phyloP scores from a whole-genome alignment of 1,284 basidiomycete species.

The Mycena sp. region DNA sequence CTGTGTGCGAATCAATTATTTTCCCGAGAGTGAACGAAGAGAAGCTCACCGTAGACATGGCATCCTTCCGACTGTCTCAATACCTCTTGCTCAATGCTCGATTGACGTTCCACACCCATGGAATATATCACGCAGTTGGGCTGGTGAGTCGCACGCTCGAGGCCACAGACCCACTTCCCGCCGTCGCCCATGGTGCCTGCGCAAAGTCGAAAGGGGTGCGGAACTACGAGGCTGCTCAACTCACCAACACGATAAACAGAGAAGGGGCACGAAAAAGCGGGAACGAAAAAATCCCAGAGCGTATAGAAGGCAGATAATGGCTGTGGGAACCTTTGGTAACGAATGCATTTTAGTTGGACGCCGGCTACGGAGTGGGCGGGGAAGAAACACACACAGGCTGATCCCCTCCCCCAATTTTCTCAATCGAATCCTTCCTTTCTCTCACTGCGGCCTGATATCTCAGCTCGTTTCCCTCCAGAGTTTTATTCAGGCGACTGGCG shows the following conservation, averaged over 20 bases:
- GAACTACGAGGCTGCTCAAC: background rate
- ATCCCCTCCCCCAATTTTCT: background rate
- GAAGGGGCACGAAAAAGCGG: conserved; percentile 20
- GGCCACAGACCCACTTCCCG: conserved; percentile 27
- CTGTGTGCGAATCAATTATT: background rate
- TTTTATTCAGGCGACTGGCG: conserved; percentile 11
- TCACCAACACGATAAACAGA: conserved; percentile 18
- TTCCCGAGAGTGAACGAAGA: background rate
- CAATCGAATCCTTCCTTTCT: conserved; percentile 1
- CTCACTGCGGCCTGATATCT: conserved; percentile 21
- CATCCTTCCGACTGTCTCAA: conserved; percentile 3
- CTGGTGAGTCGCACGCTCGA: conserved; percentile 18
- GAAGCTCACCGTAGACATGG: conserved; percentile 19
- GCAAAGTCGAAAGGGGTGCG: background rate
- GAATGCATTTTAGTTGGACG: background rate
- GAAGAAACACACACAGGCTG: background rate
- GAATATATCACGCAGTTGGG: conserved; percentile 25
- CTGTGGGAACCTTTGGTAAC: conserved; percentile 6
- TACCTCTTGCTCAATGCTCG: conserved; percentile 25
- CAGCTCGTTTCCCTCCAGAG: conserved; percentile 15
- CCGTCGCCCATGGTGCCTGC: conserved; percentile 25
- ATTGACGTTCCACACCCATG: conserved; percentile 24
- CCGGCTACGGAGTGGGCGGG: no score
- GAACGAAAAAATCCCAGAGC: conserved; percentile 20
- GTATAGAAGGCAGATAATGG: conserved; percentile 11